These are phyloP conservation scores for Chaetomium sp. DNA, from an alignment of 2,329 filamentous ascomycete species.

Conservation along the genomic window DNA sequence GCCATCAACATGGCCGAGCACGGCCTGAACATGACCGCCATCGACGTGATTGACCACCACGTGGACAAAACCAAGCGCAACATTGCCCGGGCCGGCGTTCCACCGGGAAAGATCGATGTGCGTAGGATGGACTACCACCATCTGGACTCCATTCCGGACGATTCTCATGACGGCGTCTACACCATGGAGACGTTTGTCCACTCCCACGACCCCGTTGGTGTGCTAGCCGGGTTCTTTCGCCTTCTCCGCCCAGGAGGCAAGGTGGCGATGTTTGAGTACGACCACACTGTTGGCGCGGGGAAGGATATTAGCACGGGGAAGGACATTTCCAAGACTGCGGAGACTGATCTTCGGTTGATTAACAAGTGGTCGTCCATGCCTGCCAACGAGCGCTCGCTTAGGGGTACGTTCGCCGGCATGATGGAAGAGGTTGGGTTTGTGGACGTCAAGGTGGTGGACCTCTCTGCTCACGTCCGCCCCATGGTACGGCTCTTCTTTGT, in stretches of 20 bases:
- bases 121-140: slow-evolving; percentile 46
- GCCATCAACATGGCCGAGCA: slow-evolving; percentile 41
- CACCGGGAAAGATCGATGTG: slow-evolving; percentile 32
- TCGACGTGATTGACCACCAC: slow-evolving; percentile 45
- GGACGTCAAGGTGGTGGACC: slow-evolving; percentile 38
- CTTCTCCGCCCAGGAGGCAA: slow-evolving; percentile 42
- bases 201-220: slow-evolving; percentile 40
- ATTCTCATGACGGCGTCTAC: slow-evolving; percentile 44
- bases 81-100: slow-evolving; percentile 29
- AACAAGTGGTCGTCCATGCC: slow-evolving; percentile 42
- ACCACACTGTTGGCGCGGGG: slow-evolving; percentile 32
- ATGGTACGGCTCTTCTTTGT: slow-evolving; percentile 43
- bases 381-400: slow-evolving; percentile 33
- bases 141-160: slow-evolving; percentile 33
- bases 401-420: slow-evolving; percentile 35
- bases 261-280: slow-evolving; percentile 42
- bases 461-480: slow-evolving; percentile 41
- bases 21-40: slow-evolving; percentile 37
- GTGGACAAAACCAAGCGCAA: slow-evolving; percentile 38
- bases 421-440: slow-evolving; percentile 40
- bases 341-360: slow-evolving; percentile 31
- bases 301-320: slow-evolving; percentile 1
- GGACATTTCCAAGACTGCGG: slow-evolving; percentile 25
- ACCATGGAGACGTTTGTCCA: slow-evolving; percentile 53
- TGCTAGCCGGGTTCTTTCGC: slow-evolving; percentile 40